These are phyloP conservation scores for Metschnikowia peoriensis DNA, from an alignment of 805 yeast genomes.

Conservation along the genomic window DNA sequence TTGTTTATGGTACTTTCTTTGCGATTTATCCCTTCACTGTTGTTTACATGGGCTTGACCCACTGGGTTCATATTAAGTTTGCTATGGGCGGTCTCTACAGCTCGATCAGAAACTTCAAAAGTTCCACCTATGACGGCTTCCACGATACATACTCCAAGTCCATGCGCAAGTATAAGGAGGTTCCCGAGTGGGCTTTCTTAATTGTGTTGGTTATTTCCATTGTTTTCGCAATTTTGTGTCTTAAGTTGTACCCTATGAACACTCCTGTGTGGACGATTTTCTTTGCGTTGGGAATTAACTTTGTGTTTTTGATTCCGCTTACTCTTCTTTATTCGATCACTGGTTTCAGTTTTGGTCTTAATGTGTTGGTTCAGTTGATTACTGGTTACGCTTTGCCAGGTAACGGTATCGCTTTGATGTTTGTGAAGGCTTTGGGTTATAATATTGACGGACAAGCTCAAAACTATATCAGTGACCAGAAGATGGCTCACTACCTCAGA, in stretches of 20 bases:
- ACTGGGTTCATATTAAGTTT: constrained; percentile 15
- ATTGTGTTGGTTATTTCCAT: constrained; percentile 30
- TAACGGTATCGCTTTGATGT: constrained; percentile 48
- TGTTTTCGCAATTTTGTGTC: constrained; percentile 36
- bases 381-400: constrained; percentile 47
- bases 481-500: constrained; percentile 45
- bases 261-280: constrained; percentile 45
- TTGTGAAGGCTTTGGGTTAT: constrained; percentile 47
- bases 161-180: constrained; percentile 37
- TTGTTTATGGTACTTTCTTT: constrained; percentile 24
- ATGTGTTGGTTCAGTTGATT: constrained; percentile 42
- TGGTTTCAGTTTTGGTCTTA: constrained; percentile 38
- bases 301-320: constrained; percentile 39
- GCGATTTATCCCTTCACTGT: constrained; percentile 26
- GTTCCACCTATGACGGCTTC: constrained; percentile 31
- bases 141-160: constrained; percentile 32
- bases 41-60: constrained; percentile 18
- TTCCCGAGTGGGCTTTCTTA: constrained; percentile 45
- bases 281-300: constrained; percentile 38
- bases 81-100: constrained; percentile 14
- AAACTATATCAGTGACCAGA: constrained; percentile 46
- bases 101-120: constrained; percentile 18
- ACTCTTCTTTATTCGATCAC: constrained; percentile 36
- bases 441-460: constrained; percentile 49
- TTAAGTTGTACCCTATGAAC: constrained; percentile 39